A percentile compares a stretch with the other conserved stretches of the same genome.
phyloP scores from a whole-genome alignment of 768 basidiomycete genomes.

The Pleurotus pulmonarius region DNA sequence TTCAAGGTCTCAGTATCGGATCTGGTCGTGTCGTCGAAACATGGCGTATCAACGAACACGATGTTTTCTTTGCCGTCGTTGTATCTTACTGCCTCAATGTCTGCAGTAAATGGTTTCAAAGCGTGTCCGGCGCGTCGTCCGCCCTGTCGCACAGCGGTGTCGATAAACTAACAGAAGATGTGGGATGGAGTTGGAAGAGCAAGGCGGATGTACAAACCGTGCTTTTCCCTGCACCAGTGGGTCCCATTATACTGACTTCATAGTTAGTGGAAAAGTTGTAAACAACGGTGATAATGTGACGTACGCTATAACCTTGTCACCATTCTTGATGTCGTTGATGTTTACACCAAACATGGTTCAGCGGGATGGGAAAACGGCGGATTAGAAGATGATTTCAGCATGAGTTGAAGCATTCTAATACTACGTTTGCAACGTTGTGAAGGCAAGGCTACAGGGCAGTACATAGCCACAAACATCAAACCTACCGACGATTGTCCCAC shows the following conservation, averaged over 20 bases:
- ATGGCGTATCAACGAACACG: conserved; percentile 22
- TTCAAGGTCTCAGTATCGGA: conserved; percentile 21
- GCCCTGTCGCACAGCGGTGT: conserved; percentile 10
- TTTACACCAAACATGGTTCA: neutral
- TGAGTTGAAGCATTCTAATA: too few relatives aligned
- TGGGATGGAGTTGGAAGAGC: too few relatives aligned
- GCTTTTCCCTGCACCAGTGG: conserved; percentile 27
- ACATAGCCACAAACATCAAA: too few relatives aligned
- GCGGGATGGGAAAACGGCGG: too few relatives aligned
- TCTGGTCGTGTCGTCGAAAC: conserved; percentile 20
- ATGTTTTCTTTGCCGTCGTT: conserved; percentile 9
- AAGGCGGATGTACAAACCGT: conserved; percentile 17
- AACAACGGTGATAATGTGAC: neutral
- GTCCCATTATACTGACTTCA: conserved; percentile 21
- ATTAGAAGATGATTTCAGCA: too few relatives aligned
- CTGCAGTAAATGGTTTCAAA: conserved; percentile 19
- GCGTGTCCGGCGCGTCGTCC: conserved; percentile 16
- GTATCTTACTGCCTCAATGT: conserved; percentile 14
- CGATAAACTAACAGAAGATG: conserved; percentile 23
- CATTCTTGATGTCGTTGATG: neutral
- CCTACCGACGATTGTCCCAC: too few relatives aligned
- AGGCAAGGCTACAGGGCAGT: too few relatives aligned
- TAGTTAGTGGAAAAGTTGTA: neutral
- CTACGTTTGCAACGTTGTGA: too few relatives aligned
- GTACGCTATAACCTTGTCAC: neutral